phyloP scores from a whole-genome alignment of 805 yeast species.

The Hanseniaspora nectarophila region DNA sequence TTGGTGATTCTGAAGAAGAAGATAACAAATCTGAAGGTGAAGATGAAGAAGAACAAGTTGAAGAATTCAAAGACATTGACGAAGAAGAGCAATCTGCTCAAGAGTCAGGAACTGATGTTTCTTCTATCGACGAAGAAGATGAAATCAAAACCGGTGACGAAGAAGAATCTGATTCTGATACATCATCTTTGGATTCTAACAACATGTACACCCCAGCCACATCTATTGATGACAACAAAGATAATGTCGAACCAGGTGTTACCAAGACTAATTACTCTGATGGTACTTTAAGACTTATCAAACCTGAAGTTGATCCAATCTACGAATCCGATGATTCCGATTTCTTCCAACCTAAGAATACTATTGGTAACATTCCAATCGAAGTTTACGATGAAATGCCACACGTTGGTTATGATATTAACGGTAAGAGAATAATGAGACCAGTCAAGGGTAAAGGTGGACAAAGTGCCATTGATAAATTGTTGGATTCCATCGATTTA shows the following conservation, averaged over 20 bases:
- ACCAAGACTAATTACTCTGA: slow-evolving; percentile 51
- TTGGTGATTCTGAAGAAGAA: slow-evolving; percentile 35
- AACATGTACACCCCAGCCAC: slow-evolving; percentile 31
- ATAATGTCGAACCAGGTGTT: slow-evolving; percentile 35
- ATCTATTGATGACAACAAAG: slow-evolving; percentile 23
- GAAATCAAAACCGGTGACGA: slow-evolving; percentile 25
- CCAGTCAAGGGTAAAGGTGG: slow-evolving; percentile 68
- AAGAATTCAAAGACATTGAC: slow-evolving; percentile 3
- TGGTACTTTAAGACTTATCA: slow-evolving; percentile 64
- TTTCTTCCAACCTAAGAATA: slow-evolving; percentile 57
- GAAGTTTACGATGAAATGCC: slow-evolving; percentile 95
- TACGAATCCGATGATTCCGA: slow-evolving; percentile 93
- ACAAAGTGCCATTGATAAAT: slow-evolving; percentile 69
- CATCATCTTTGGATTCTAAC: slow-evolving; percentile 23
- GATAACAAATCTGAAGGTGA: slow-evolving; percentile 33
- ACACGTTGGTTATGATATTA: slow-evolving; percentile 90
- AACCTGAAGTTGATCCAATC: slow-evolving; percentile 87
- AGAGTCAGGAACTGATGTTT: slow-evolving; percentile 23
- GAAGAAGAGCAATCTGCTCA: slow-evolving; percentile 15
- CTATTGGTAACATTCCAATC: slow-evolving; percentile 87
- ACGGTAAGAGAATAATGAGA: slow-evolving; percentile 96
- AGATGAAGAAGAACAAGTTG: slow-evolving; percentile 6
- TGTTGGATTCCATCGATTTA: slow-evolving; percentile 78
- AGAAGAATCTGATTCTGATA: slow-evolving; percentile 38
- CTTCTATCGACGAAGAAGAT: slow-evolving; percentile 19